phyloP scores from a whole-genome alignment of 2,329 filamentous ascomycete genomes.

The Xylariaceae sp. region DNA sequence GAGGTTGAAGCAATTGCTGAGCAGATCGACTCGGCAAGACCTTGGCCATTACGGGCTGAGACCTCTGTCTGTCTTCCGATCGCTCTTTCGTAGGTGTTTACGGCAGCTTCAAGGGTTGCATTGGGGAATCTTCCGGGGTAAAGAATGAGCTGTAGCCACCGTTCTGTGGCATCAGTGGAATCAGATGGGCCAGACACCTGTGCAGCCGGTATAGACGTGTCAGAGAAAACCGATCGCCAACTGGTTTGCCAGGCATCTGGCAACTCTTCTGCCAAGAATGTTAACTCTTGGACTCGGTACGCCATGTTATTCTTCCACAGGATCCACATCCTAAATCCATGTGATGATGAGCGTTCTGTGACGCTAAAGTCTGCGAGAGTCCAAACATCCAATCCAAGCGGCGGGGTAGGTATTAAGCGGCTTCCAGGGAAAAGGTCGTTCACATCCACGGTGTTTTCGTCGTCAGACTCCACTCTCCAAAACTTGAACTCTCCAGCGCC shows the following conservation, averaged over 20 bases:
- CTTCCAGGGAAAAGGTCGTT: conserved; percentile 70
- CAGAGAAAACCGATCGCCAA: conserved; percentile 72
- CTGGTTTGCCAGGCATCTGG: conserved; percentile 63
- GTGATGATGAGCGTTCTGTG: conserved; percentile 55
- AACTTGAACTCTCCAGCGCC: conserved; percentile 93
- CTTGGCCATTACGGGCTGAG: conserved; percentile 50
- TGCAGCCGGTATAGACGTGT: conserved; percentile 56
- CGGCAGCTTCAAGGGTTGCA: conserved; percentile 79
- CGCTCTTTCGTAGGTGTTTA: conserved; percentile 78
- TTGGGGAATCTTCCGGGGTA: conserved; percentile 80
- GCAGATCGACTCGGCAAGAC: conserved; percentile 76
- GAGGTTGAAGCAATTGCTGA: conserved; percentile 71
- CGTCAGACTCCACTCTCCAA: conserved; percentile 72
- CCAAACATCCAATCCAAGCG: conserved; percentile 76
- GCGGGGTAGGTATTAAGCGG: conserved; percentile 67
- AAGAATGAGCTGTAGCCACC: conserved; percentile 84
- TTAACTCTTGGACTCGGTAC: conserved; percentile 73
- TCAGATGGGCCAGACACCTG: conserved; percentile 65
- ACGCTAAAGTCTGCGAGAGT: conserved; percentile 76
- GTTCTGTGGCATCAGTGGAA: conserved; percentile 72
- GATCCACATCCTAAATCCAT: conserved; percentile 66
- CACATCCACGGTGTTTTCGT: conserved; percentile 65
- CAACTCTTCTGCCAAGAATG: conserved; percentile 69
- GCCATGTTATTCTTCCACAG: conserved; percentile 85
- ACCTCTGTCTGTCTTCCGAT: conserved; percentile 46